These are phyloP conservation scores for Microcos paniculata DNA, from an alignment of 345 rosid genomes.

Conservation along the genomic window DNA sequence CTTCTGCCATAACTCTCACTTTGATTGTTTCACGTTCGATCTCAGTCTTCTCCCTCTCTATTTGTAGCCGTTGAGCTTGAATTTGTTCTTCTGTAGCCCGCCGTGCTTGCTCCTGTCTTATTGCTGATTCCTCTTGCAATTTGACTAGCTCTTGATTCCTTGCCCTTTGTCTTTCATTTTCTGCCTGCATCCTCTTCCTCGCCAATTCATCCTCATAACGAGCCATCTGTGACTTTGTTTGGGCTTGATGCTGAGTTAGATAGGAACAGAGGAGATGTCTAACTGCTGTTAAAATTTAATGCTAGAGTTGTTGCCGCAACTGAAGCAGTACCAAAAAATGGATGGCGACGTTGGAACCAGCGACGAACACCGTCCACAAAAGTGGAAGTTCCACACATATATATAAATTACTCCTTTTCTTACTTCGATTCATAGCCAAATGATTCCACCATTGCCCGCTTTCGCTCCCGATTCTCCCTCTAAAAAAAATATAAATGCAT, in stretches of 20 bases:
- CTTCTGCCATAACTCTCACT: too few relatives aligned
- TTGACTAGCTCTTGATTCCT: slow-evolving; percentile 96
- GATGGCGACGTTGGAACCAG: slow-evolving; percentile 75
- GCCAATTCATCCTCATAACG: slow-evolving; percentile 91
- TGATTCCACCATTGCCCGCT: slow-evolving; percentile 35
- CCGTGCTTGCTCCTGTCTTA: slow-evolving; percentile 88
- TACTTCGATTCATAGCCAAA: slow-evolving; percentile 25
- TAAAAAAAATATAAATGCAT: too few relatives aligned
- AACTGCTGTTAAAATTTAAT: too few relatives aligned
- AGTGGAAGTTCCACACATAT: slow-evolving; percentile 71
- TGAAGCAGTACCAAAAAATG: too few relatives aligned
- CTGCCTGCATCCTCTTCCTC: slow-evolving; percentile 99
- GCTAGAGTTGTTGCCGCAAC: too few relatives aligned
- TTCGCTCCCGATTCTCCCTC: background rate
- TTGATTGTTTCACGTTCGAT: too few relatives aligned
- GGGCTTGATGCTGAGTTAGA: slow-evolving; percentile 87
- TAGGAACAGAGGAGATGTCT: too few relatives aligned
- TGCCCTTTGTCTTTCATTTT: slow-evolving; percentile 81
- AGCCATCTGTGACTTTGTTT: slow-evolving; percentile 91
- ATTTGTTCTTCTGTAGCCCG: slow-evolving; percentile 94
- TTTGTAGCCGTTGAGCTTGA: too few relatives aligned
- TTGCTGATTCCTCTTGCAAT: slow-evolving; percentile 82
- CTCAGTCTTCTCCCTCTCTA: too few relatives aligned
- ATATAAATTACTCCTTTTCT: background rate
- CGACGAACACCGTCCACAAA: slow-evolving; percentile 88